Evolutionary conservation across 495 filamentous ascomycete species (phyloP), one percentile per base, ranked within the genome.

Genomic region (Penicillium taxi): DNA sequence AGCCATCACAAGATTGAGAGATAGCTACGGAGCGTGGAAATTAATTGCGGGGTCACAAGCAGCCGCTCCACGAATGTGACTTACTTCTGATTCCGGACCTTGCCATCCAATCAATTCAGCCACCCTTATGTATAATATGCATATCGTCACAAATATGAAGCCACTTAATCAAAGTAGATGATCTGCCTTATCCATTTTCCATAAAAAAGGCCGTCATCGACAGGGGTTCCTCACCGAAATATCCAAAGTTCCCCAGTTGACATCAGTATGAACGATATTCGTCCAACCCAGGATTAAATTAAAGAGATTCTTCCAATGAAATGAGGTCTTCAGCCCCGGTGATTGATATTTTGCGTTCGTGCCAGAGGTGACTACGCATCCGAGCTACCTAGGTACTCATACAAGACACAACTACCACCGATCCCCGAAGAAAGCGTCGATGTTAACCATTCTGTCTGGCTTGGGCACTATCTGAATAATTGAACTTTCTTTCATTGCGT

Each of bases 361-460:
- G 2, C 16, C 17, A 19, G 15, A 35, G 33, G 41, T n/a, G n/a
- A 34, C 30, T 42, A 33, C 35, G 40, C 37, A 27, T 32, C 36
- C 33, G n/a, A 43, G 44, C 32, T 33, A 45, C 36, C 45, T 55
- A 43, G 53, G 80, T 77, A 77, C 27, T 82, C 52, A 52, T 93
- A 94, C 45, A 94, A 63, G 37, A 95, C 30, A 82, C 61, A 14
- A 96, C 85, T n/a, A 95, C 70, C 9, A 84, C 79, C 53, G 74
- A 58, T 95, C 95, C 44, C 90, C 90, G 50, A 91, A 59, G 51
- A 94, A 94, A 41, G 91, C 85, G 62, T 88, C 94, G 13, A 86
- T 88, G 75, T 80, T 53, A 21, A 19, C 18, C 5, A 26, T 22
- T 25, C 41, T 25, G 44, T 57, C 49, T 54, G 50, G 61, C 48